A percentile compares a stretch with the other conserved stretches of the same genome.
Evolutionary conservation across 2,329 filamentous ascomycete genomes (phyloP).

Genomic region (Aureobasidium subglaciale): DNA sequence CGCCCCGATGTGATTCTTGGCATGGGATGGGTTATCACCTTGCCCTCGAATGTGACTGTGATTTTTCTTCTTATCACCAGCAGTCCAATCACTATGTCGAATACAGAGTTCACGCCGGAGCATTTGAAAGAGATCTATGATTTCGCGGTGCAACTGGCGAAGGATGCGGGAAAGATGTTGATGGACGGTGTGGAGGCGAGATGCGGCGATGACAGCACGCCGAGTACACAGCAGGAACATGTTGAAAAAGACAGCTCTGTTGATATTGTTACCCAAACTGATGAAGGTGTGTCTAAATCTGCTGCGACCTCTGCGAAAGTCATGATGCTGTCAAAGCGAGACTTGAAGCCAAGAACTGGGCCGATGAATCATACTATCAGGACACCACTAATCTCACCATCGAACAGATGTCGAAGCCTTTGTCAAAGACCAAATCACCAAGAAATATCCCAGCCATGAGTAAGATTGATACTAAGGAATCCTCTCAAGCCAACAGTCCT

Average conservation of each 20-base stretch:
- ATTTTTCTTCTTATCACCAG: not conserved
- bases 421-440: conserved; percentile 53
- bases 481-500: not conserved
- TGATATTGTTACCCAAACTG: conserved; percentile 70
- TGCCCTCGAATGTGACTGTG: not conserved
- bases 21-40: not conserved
- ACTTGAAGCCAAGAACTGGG: no score
- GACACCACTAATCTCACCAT: not conserved
- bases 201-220: conserved; percentile 34
- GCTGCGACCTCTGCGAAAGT: not conserved
- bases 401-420: conserved; percentile 62
- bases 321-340: not conserved
- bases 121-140: conserved; percentile 60
- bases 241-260: conserved; percentile 68
- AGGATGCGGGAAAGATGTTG: conserved; percentile 61
- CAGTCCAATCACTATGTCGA: not conserved
- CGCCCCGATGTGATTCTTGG: conserved; percentile 1
- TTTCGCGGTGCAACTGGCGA: conserved; percentile 64
- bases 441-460: conserved; percentile 60
- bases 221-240: conserved; percentile 26
- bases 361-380: not conserved
- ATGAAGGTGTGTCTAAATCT: conserved; percentile 49
- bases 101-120: not conserved
- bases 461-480: conserved; percentile 32
- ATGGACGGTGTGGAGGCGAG: conserved; percentile 56